Conservation (phyloP, 345 rosid genomes). For the Salix purpurea region DNA sequence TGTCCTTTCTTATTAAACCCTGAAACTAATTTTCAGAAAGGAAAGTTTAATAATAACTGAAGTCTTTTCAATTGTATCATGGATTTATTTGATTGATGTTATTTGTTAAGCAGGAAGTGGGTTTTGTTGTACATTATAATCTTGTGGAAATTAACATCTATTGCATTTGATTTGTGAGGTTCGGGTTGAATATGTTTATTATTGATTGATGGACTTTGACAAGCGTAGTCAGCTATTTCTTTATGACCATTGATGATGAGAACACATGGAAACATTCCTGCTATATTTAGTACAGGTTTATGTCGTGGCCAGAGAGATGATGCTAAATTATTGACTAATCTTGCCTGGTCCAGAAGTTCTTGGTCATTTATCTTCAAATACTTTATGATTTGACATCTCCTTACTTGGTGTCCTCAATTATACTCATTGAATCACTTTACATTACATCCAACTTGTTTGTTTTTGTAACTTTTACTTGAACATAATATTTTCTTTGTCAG, state of each 20-base stretch:
- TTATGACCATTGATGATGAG: not conserved
- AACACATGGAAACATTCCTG: not conserved
- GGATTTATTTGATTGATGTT: no score
- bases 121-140: not conserved
- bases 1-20: not conserved
- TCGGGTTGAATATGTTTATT: not conserved
- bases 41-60: not conserved
- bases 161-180: not conserved
- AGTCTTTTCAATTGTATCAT: not conserved
- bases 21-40: not conserved
- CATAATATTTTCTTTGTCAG: constrained; percentile 27
- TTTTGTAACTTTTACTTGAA: not conserved
- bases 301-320: not conserved
- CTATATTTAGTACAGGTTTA: not conserved
- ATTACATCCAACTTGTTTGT: not conserved
- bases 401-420: not conserved
- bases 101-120: no score
- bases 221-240: not conserved
- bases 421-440: not conserved
- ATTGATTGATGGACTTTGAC: not conserved
- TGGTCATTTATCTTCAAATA: not conserved
- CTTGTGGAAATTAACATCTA: not conserved
- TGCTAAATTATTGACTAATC: not conserved
- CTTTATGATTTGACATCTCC: not conserved
- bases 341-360: not conserved